phyloP scores from a whole-genome alignment of 1,284 basidiomycete genomes.

The Puccinia polysora region DNA sequence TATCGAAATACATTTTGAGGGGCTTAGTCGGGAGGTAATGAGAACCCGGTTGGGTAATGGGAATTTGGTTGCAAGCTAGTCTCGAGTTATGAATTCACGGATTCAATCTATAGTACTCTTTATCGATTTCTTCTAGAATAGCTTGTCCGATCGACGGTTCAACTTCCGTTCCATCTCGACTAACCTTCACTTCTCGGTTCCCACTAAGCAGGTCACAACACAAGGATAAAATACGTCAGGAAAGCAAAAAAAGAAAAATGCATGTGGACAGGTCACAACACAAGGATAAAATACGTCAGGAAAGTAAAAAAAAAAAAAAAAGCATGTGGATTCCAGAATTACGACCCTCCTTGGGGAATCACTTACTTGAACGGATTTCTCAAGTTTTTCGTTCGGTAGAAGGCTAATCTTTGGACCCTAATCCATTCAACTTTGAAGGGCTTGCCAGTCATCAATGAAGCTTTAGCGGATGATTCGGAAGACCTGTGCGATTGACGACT shows the following conservation, averaged over 20 bases:
- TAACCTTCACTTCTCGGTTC: constrained; percentile 50
- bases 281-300: too few species aligned
- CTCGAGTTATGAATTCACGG: not conserved
- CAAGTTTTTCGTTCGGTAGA: constrained; percentile 6
- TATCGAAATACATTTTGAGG: too few species aligned
- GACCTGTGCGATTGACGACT: not conserved
- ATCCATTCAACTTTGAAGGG: constrained; percentile 23
- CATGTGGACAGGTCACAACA: not conserved
- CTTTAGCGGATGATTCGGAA: not conserved
- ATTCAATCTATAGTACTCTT: not conserved
- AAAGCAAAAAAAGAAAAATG: not conserved
- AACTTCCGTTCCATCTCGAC: constrained; percentile 47
- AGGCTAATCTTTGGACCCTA: not conserved
- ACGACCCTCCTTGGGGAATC: too few species aligned
- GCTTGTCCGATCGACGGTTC: constrained; percentile 13
- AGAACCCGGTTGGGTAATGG: too few species aligned
- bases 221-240: too few species aligned
- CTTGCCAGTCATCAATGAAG: not conserved
- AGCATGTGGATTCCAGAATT: too few species aligned
- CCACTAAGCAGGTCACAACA: constrained; percentile 41
- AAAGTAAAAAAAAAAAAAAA: not conserved
- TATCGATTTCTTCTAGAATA: constrained; percentile 2
- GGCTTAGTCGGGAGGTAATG: too few species aligned
- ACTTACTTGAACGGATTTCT: constrained; percentile 25
- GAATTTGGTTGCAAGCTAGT: not conserved